Base-by-base conservation (phyloP, 345 rosid genomes). In the Sonneratia alba region DNA sequence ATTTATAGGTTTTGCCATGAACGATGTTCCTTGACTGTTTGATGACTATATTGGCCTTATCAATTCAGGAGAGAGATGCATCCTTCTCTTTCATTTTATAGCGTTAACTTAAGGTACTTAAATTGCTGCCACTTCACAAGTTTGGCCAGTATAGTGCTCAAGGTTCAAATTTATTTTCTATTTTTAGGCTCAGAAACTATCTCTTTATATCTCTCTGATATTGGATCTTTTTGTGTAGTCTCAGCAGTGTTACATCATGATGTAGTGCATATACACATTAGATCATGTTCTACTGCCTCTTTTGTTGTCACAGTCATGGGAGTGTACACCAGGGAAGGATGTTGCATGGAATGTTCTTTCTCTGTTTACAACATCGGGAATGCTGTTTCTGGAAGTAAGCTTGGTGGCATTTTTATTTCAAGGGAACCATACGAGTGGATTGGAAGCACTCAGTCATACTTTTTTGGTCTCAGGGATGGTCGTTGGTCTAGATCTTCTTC, bases 301-400 rank as follows among this genome's bases (percentile, higher is more conserved):
- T 27, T 59, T 73, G 56, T 70, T 67, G 74, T 72, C 61, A 36
- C 80, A 91, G 98, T 88, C 85, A 55, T 91, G 88, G 96, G 97
- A 91, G 70, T 94, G 98, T 81, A 76, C 83, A 79, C 73, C 92
- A 72, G 91, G 89, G 78, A 91, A 84, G 76, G 91, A 90, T 81
- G 77, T 84, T 70, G 71, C 76, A n/a, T 94, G 98, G 98, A 91
- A 94, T 79, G 73, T 90, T 38, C 73, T 91, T 37, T 91, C 96
- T 61, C 76, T 91, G 77, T 83, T 87, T 69, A 87, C 98, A 72
- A 87, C 89, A 59, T 87, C 96, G 47, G 98, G 97, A 77, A 91
- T 91, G 97, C 73, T 94, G 77, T 91, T 94, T 77, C 62, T 94
- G 77, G 98, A 94, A 90, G 88, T 91, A 73, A 94, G 98, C 85